Evolutionary conservation across 2,329 filamentous ascomycete species (phyloP), one percentile per base, ranked within the genome.

Genomic region (Fusarium papillatum): DNA sequence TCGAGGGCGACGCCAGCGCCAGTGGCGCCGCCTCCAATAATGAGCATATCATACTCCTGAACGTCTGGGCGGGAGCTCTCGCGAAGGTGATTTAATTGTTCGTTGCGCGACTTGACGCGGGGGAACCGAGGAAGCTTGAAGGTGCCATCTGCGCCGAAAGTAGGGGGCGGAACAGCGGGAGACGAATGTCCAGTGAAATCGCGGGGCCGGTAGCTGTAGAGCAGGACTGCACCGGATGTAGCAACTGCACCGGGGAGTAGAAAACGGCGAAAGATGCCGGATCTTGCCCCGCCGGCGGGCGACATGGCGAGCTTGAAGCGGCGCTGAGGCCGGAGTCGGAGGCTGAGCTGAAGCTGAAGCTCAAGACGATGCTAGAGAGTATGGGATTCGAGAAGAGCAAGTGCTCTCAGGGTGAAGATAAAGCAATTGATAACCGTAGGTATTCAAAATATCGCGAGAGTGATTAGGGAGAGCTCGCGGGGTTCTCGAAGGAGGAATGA

Each of bases 1-100:
- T 95, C 93, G 34, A 95, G 87, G 26, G 93, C 93, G 75, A 95
- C 91, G 68, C 93, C 93, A 39, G 92, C 88, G 26, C 93, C 93
- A 2, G 93, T 95, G 7, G 93, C 93, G 62, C 93, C 93, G 68
- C 90, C 93, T 46, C 93, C 93, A 81, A 95, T 93, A 72, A 95
- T 86, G 70, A 95, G 84, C 77, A 95, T 86, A 83, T 95, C 93
- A 80, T 94, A 95, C 82, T 90, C 89, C 64, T 86, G 87, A 29
- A 81, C 82, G 17, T 78, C 68, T 16, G 71, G 65, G n/a, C 78
- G 62, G n/a, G 75, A 74, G 64, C 80, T 80, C 63, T 83, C 83
- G 85, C 87, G 86, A 82, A 94, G 85, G 38, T 90, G 89, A 57
- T 87, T 88, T 72, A 94, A 90, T 83, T 94, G 92, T 81, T 94